Evolutionary conservation across 345 rosid genomes (phyloP).

Genomic region (Reutealis trisperma): DNA sequence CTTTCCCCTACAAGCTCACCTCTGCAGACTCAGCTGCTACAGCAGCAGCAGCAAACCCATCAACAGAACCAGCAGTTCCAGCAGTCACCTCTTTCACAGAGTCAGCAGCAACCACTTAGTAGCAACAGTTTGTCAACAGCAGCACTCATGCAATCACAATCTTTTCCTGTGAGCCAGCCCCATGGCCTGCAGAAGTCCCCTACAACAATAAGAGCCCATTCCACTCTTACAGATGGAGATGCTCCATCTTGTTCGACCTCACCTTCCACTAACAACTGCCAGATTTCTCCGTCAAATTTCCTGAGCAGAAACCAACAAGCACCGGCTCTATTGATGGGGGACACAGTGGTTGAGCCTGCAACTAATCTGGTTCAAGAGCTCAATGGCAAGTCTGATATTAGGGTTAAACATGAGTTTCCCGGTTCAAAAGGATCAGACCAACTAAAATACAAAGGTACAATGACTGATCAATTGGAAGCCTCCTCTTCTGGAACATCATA

Average conservation of each 20-base stretch:
- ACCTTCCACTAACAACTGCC: conserved; percentile 89
- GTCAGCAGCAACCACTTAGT: conserved; percentile 57
- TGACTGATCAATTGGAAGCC: conserved; percentile 82
- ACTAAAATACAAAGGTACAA: conserved; percentile 61
- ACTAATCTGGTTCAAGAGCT: conserved; percentile 63
- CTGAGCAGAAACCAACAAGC: conserved; percentile 65
- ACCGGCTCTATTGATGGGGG: conserved; percentile 54
- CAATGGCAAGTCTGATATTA: conserved; percentile 61
- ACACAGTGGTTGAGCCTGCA: conserved; percentile 56
- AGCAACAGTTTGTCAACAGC: conserved; percentile 60
- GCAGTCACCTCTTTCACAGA: conserved; percentile 54
- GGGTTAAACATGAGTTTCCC: conserved; percentile 58
- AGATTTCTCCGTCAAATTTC: conserved; percentile 63
- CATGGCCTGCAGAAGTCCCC: conserved; percentile 57
- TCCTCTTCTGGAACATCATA: conserved; percentile 93
- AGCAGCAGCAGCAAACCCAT: conserved; percentile 46
- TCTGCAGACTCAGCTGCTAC: conserved; percentile 69
- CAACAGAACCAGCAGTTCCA: conserved; percentile 59
- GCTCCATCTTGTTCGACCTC: conserved; percentile 97
- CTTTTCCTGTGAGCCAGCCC: conserved; percentile 53
- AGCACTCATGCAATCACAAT: conserved; percentile 55
- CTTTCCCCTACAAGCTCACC: conserved; percentile 56
- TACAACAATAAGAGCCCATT: conserved; percentile 53
- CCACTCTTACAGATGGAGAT: conserved; percentile 81
- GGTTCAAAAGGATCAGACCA: conserved; percentile 54